Evolutionary conservation across 1,139 yeast genomes (phyloP).

Genomic region (Kurtzmaniella quercitrusa): DNA sequence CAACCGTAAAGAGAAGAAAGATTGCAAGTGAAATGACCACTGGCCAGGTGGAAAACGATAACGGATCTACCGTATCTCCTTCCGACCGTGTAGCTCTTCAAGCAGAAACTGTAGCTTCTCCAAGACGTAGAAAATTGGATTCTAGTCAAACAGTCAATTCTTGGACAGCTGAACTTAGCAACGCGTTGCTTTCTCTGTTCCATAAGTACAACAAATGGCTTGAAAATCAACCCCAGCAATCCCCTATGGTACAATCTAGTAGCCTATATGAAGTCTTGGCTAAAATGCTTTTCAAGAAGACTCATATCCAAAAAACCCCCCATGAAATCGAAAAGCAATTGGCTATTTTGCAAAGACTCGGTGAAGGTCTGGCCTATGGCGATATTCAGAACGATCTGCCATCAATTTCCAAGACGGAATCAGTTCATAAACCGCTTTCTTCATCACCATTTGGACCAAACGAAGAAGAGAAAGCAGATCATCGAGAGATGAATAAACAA

Average conservation of each 20-base stretch:
- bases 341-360: slow-evolving; percentile 9
- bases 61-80: slow-evolving; percentile 20
- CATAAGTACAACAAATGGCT: slow-evolving; percentile 33
- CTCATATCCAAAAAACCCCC: slow-evolving; percentile 34
- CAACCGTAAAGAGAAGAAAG: slow-evolving; percentile 9
- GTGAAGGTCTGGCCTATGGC: neutral
- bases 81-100: slow-evolving; percentile 35
- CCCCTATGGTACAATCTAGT: slow-evolving; percentile 24
- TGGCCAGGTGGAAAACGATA: neutral
- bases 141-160: slow-evolving; percentile 18
- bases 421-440: slow-evolving; percentile 9
- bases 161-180: slow-evolving; percentile 38
- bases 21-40: neutral
- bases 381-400: neutral
- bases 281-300: slow-evolving; percentile 36
- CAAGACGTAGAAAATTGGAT: slow-evolving; percentile 10
- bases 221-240: slow-evolving; percentile 21
- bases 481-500: slow-evolving; percentile 8
- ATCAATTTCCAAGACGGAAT: neutral
- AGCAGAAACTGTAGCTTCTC: slow-evolving; percentile 36
- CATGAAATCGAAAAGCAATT: slow-evolving; percentile 39
- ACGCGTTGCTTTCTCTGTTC: slow-evolving; percentile 31
- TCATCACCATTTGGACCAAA: slow-evolving; percentile 17
- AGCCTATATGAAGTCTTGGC: slow-evolving; percentile 42
- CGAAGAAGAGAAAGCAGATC: neutral